Base-by-base conservation (phyloP, 305 asterid genomes). In the Fraxinus nigra region DNA sequence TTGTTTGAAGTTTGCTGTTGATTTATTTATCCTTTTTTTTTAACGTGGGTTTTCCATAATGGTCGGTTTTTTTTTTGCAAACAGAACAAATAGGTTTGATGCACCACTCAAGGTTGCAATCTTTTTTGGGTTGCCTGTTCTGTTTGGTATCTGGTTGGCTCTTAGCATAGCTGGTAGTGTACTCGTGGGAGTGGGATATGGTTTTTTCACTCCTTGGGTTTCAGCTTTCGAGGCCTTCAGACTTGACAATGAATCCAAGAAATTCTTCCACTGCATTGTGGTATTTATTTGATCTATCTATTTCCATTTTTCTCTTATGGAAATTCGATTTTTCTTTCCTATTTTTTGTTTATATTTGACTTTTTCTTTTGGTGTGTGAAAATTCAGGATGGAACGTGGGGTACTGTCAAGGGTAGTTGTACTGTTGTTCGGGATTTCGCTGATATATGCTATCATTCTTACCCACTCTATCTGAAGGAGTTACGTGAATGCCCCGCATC, bases 221-320 rank as follows among this genome's bases (percentile, higher is more conserved):
- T 92, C 99, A 8, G 86, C 98, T 80, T 96, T 96, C 61, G 98
- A 96, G 87, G 99, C 99, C 84, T 94, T 94, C 82, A 89, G 97
- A 82, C 89, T 79, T 4, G 98, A 91, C 13, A 90, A 88, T 56
- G 90, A 86, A 54, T 88, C 89, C 73, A 84, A 88, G 85, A 92
- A 88, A 79, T 86, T 91, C 86, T 84, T 87, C 86, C 99, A 96
- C 30, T 91, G 94, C 87, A 79, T 91, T 85, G 94, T 93, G 97
- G 99, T 96, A 92, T 32, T 28, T 5, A 38, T 74, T 72, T 28
- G 7, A 34, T 61, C 69, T 70, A 73, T 78, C 65, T 48, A 43
- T 54, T 24, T 76, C 59, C 35, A 18, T 24, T 26, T 75, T 72
- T 75, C 18, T 24, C 34, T 14, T 7, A 51, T 18, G 24, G 2